These are phyloP conservation scores for Ananas comosus DNA, from an alignment of 176 grass and related monocot species.

Conservation along the genomic window DNA sequence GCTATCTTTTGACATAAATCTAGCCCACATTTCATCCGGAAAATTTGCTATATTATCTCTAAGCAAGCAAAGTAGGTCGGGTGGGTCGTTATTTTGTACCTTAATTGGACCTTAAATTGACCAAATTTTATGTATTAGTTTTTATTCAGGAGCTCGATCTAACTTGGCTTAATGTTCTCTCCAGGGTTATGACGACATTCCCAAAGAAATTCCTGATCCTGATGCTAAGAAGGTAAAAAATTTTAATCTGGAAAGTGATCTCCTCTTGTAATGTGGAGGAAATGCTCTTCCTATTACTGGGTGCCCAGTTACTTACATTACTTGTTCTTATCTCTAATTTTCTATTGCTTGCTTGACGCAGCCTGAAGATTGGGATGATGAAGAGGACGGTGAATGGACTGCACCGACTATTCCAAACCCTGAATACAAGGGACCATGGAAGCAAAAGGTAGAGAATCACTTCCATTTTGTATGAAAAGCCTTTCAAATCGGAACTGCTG, in stretches of 20 bases:
- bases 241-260: neutral
- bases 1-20: no score
- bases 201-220: slow-evolving; percentile 69
- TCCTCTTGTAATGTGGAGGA: no score
- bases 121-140: no score
- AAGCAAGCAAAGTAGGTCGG: no score
- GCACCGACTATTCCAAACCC: slow-evolving; percentile 87
- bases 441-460: slow-evolving; percentile 47
- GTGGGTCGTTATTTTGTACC: no score
- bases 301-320: no score
- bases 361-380: slow-evolving; percentile 95
- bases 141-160: neutral
- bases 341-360: slow-evolving; percentile 15
- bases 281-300: no score
- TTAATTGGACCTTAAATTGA: no score
- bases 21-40: no score
- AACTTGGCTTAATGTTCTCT: slow-evolving; percentile 2
- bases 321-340: no score
- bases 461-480: neutral
- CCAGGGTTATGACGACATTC: slow-evolving; percentile 80
- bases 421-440: slow-evolving; percentile 85
- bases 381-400: slow-evolving; percentile 97
- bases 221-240: slow-evolving; percentile 67
- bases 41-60: no score
- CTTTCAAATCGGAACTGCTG: neutral